A percentile compares a stretch with the other conserved stretches of the same genome.
Conservation (phyloP, 768 basidiomycete genomes). For the Suillus tomentosus region DNA sequence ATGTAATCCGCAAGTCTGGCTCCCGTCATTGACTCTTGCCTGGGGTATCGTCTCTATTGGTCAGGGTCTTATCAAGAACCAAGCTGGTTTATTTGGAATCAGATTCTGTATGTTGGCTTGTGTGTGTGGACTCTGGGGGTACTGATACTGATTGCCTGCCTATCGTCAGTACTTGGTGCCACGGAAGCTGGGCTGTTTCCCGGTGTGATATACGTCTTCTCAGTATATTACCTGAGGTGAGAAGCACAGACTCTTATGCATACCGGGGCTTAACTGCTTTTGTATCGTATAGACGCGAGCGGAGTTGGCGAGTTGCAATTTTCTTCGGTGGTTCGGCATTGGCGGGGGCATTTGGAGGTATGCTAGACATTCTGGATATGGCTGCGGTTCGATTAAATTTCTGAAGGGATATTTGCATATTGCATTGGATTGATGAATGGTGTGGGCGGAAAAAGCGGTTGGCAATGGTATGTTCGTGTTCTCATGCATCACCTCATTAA, state of each 20-base stretch:
- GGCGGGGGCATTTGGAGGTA: conserved; percentile 65
- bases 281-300: conserved; percentile 44
- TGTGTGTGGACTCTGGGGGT: not conserved
- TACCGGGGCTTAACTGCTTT: not conserved
- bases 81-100: conserved; percentile 55
- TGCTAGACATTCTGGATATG: not conserved
- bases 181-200: conserved; percentile 65
- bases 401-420: conserved; percentile 56
- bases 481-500: not conserved
- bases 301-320: conserved; percentile 61
- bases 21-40: conserved; percentile 56
- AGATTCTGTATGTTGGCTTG: conserved; percentile 46
- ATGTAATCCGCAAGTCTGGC: conserved; percentile 60
- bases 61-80: conserved; percentile 57
- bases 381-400: not conserved
- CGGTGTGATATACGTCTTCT: conserved; percentile 59
- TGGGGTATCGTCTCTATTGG: conserved; percentile 60
- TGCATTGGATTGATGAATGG: conserved; percentile 62
- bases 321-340: conserved; percentile 65
- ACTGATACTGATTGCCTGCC: not conserved
- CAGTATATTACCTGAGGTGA: conserved; percentile 56
- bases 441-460: conserved; percentile 57
- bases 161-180: conserved; percentile 48
- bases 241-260: conserved; percentile 2
- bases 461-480: conserved; percentile 49